Evolutionary conservation across 495 filamentous ascomycete genomes (phyloP), one percentile per base, ranked within the genome.

Genomic region (Aspergillus campestris): DNA sequence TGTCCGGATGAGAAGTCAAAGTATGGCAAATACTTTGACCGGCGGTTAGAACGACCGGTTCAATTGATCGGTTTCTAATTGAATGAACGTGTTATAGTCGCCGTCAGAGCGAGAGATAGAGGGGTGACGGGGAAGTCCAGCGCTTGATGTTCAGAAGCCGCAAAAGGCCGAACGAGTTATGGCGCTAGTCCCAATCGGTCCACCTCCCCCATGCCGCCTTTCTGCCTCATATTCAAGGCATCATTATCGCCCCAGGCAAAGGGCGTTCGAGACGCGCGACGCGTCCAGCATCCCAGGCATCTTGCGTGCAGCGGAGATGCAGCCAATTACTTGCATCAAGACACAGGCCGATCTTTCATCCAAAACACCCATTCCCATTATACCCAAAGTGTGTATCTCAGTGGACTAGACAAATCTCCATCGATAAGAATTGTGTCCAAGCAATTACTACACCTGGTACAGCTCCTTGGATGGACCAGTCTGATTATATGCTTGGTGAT

Each of bases 101-200:
- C 50, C 48, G 49, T 24, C 32, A 45, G 11, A 44, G 34, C 40
- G 42, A 38, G 31, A 40, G 57, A 42, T 59, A 52, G 65, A 69
- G 64, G 67, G 67, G 67, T 58, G 60, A 53, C 50, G 53, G 48
- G 32, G 42, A 48, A 56, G 53, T 39, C 56, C 50, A 50, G 59
- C 54, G 59, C 56, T 66, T 65, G 66, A 69, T 64, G 66, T 67
- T 65, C 55, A 42, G 64, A 70, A 70, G 62, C 67, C 64, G 65
- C 62, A 65, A 66, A 68, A 69, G 64, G 60, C 66, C 66, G 64
- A 64, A 49, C 60, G 56, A 60, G 57, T 61, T 51, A 62, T 47
- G 30, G 35, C 64, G 45, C 64, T 70, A 67, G 53, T 60, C 62
- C 55, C 12, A 12, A 52, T 59, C 49, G 47, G 61, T 61, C 45